Conservation (phyloP, 306 rosid species). For the Arachis hypogaea region DNA sequence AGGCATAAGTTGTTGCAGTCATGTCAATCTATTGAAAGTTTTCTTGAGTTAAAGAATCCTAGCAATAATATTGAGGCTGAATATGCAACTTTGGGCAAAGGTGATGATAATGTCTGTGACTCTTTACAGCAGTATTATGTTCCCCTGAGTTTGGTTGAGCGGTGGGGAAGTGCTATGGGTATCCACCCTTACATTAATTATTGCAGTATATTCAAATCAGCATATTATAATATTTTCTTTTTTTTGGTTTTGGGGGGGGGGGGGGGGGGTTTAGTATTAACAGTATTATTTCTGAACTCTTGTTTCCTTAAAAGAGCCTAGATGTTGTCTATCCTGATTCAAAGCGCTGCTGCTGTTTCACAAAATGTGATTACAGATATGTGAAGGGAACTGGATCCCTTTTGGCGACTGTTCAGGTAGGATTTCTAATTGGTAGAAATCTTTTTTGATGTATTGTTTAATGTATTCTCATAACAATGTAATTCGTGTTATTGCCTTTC, state of each 20-base stretch:
- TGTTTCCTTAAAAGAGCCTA: constrained; percentile 53
- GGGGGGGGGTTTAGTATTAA: not conserved
- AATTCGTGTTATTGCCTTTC: too few relatives aligned
- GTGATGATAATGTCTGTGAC: constrained; percentile 38
- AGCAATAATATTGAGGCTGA: constrained; percentile 35
- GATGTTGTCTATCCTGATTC: constrained; percentile 93
- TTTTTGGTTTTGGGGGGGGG: too few relatives aligned
- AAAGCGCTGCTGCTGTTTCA: constrained; percentile 91
- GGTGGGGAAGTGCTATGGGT: constrained; percentile 99
- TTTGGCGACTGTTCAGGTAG: constrained; percentile 81
- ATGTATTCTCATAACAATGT: not conserved
- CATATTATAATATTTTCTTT: not conserved
- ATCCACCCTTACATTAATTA: constrained; percentile 57
- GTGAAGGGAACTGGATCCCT: constrained; percentile 97
- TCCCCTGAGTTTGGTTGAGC: constrained; percentile 77
- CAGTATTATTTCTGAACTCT: constrained; percentile 16
- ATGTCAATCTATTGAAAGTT: constrained; percentile 74
- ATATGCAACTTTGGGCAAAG: constrained; percentile 41
- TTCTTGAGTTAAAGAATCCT: constrained; percentile 63
- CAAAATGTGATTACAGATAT: constrained; percentile 87
- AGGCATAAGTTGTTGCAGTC: constrained; percentile 57
- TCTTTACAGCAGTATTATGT: constrained; percentile 64
- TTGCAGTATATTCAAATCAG: constrained; percentile 17
- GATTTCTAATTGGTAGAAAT: constrained; percentile 18
- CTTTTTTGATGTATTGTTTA: constrained; percentile 14